These are phyloP conservation scores for Paramecium octaurelia DNA, from an alignment of 73 alveolate species.

Conservation along the genomic window DNA sequence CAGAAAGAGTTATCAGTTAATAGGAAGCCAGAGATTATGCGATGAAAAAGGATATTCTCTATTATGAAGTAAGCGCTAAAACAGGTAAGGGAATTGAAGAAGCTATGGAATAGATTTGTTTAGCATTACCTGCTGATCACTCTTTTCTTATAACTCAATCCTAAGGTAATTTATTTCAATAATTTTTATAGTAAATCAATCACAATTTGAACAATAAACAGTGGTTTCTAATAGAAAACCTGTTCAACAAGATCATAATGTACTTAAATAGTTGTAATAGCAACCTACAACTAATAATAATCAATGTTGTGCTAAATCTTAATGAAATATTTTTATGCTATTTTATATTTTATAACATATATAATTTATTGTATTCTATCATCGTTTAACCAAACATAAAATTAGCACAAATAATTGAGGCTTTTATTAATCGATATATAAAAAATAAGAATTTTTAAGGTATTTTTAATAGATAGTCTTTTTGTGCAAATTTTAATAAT, in stretches of 20 bases:
- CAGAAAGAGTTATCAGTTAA: conserved; percentile 39
- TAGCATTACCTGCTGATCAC: conserved; percentile 15
- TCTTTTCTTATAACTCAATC: conserved; percentile 26
- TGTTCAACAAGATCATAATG: background rate
- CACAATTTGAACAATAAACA: conserved; percentile 1
- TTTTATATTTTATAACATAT: background rate
- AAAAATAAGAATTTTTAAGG: too few relatives aligned
- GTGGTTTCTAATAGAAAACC: background rate
- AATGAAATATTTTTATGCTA: background rate
- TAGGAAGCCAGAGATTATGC: conserved; percentile 72
- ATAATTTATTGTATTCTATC: background rate
- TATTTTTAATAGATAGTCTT: too few relatives aligned
- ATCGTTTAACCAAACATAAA: too few relatives aligned
- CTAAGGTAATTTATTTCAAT: background rate
- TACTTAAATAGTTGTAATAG: background rate
- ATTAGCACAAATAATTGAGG: too few relatives aligned
- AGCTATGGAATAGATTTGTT: conserved; percentile 45
- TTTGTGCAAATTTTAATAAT: too few relatives aligned
- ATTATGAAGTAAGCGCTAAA: conserved; percentile 72
- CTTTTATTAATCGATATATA: too few relatives aligned
- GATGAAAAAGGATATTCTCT: conserved; percentile 54
- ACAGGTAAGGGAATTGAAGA: conserved; percentile 67
- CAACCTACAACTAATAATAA: background rate
- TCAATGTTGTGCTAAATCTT: conserved; percentile 17
- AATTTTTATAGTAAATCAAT: background rate